phyloP scores from a whole-genome alignment of 129 eudicot species.

The Gnaphalium uliginosum region DNA sequence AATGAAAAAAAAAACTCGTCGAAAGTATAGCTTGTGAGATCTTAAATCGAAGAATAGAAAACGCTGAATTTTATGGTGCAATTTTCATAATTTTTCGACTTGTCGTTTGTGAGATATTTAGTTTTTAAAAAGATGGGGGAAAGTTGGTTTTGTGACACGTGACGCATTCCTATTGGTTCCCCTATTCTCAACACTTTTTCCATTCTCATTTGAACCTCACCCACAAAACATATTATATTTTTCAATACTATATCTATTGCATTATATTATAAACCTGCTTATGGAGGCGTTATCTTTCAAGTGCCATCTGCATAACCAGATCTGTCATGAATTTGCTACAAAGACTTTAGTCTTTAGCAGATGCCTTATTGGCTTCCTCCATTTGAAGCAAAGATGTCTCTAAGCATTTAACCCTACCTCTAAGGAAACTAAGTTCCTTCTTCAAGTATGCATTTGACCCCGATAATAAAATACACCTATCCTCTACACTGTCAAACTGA shows the following conservation, averaged over 20 bases:
- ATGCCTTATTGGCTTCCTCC: constrained; percentile 63
- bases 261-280: constrained; percentile 63
- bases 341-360: constrained; percentile 69
- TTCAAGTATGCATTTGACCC: constrained; percentile 58
- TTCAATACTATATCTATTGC: constrained; percentile 13
- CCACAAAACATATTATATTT: too few relatives aligned
- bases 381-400: constrained; percentile 68
- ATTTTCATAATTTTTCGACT: too few relatives aligned
- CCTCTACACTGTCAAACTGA: constrained; percentile 61
- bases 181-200: too few relatives aligned
- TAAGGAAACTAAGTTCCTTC: constrained; percentile 51
- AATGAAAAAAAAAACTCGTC: too few relatives aligned
- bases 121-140: too few relatives aligned
- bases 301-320: constrained; percentile 68
- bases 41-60: too few relatives aligned
- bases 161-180: too few relatives aligned
- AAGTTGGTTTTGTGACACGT: too few relatives aligned
- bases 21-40: too few relatives aligned
- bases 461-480: constrained; percentile 68
- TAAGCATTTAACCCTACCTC: constrained; percentile 48
- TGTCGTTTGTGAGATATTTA: too few relatives aligned
- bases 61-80: too few relatives aligned
- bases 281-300: constrained; percentile 89
- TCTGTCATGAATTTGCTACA: constrained; percentile 71
- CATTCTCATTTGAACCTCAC: too few relatives aligned